A percentile compares a stretch with the other conserved stretches of the same genome.
Conservation (phyloP, 495 filamentous ascomycete species). For the Trichoderma virens region DNA sequence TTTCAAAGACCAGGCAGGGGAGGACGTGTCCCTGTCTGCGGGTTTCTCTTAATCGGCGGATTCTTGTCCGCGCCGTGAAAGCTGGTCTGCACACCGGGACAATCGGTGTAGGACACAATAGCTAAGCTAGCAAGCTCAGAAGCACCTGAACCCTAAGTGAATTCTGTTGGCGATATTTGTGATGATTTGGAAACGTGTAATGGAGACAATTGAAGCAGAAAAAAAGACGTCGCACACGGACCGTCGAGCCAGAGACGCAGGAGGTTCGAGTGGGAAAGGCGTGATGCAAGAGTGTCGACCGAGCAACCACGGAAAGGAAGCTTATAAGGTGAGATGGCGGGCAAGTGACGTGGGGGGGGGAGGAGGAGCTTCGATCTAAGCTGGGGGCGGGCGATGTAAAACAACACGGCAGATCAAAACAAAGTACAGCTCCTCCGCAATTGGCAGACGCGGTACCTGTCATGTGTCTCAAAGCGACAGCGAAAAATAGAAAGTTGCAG, state of each 20-base stretch:
- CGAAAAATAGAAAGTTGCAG: no score
- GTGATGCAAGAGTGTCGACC: conserved; percentile 2
- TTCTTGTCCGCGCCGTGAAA: neutral
- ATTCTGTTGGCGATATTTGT: neutral
- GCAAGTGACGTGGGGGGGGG: neutral
- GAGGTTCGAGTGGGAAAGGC: neutral
- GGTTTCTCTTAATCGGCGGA: neutral
- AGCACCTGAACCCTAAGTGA: neutral
- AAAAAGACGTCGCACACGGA: neutral
- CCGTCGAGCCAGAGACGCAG: neutral
- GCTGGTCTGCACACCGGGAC: neutral
- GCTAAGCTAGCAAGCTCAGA: neutral
- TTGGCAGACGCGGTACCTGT: no score
- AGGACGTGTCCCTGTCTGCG: neutral
- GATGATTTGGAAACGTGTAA: neutral
- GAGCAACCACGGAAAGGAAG: conserved; percentile 3
- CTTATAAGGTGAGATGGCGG: neutral
- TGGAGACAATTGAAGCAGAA: neutral
- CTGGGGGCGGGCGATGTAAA: neutral
- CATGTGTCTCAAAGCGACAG: no score
- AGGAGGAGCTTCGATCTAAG: neutral
- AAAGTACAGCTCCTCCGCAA: neutral
- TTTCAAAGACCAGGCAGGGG: no score
- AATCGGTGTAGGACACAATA: neutral
- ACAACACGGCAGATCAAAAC: no score